Evolutionary conservation across 2,329 filamentous ascomycete genomes (phyloP), one percentile per base, ranked within the genome.

Genomic region (Simplicillium sp.): DNA sequence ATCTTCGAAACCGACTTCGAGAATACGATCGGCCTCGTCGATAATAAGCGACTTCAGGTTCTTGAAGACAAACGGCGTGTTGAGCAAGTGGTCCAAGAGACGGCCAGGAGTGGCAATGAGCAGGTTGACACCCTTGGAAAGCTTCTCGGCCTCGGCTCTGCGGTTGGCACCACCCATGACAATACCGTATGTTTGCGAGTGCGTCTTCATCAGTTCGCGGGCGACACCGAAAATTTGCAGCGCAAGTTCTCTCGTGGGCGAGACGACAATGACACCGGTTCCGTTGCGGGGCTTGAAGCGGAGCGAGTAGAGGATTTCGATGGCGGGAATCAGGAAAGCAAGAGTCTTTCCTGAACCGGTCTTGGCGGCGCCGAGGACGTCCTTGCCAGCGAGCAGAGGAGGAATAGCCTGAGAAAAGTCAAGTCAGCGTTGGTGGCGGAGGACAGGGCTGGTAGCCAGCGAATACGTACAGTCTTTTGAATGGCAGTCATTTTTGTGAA

Each of bases 1-100:
- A 56, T 97, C 92, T 63, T 98, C 92, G 71, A 98, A 98, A 53
- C 92, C 90, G 47, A 96, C 87, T 66, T 98, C 92, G 35, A 98
- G 70, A 47, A 98, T 96, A 37, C 92, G 82, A 60, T 98, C 92
- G 14, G 92, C 92, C 66, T 98, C 92, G 54, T 98, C 92, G 50
- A 97, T 96, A 50, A 98, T 78, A 29, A 98, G 72, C 2, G 87
- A 85, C 62, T 89, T 88, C 52, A 95, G 66, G 62, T 96, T 95
- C 72, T 94, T 94, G 75, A 87, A 95, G 33, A 81, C 70, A 49
- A 97, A 97, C 15, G 84, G 83, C 0, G 92, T 97, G 59, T 90
- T 95, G 61, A 92, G 86, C 34, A 98, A 71, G 58, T 98, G 90
- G 67, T 98, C 92, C 14, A 98, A 77, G 42, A 98, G 72, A 42